phyloP scores from a whole-genome alignment of 2,329 filamentous ascomycete genomes.

The Colletotrichum trifolii region DNA sequence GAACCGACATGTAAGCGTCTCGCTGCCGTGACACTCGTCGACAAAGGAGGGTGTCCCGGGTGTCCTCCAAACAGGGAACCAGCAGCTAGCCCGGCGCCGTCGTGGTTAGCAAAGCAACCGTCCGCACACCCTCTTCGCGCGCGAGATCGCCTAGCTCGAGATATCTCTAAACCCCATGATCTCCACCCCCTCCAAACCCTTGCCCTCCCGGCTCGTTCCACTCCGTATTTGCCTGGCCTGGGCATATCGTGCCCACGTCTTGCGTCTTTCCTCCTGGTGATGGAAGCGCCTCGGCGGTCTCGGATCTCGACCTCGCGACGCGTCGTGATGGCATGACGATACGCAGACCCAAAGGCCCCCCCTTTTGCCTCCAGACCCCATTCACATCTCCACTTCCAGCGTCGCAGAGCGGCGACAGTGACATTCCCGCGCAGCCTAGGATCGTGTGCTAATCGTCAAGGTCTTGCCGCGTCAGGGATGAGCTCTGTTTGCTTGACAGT shows the following conservation, averaged over 20 bases:
- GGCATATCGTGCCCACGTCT: background rate
- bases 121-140: constrained; percentile 34
- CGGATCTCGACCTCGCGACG: constrained; percentile 32
- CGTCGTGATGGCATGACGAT: constrained; percentile 2
- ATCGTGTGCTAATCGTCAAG: too few species aligned
- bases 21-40: constrained; percentile 23
- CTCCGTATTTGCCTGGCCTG: constrained; percentile 15
- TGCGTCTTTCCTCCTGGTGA: background rate
- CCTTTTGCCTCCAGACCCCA: constrained; percentile 7
- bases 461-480: background rate
- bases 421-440: constrained; percentile 13
- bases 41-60: background rate
- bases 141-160: constrained; percentile 31
- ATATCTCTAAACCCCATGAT: constrained; percentile 34
- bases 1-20: constrained; percentile 12
- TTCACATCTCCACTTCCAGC: constrained; percentile 10
- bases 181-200: constrained; percentile 25
- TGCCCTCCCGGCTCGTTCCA: constrained; percentile 26
- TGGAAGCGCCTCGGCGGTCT: constrained; percentile 21
- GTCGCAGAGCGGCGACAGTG: constrained; percentile 25
- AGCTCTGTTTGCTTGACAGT: background rate
- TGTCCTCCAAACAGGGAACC: constrained; percentile 30
- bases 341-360: background rate
- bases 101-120: constrained; percentile 11
- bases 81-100: constrained; percentile 1